Base-by-base conservation (phyloP, 371 early-diverging fungal species). In the Syncephalastrum racemosum region DNA sequence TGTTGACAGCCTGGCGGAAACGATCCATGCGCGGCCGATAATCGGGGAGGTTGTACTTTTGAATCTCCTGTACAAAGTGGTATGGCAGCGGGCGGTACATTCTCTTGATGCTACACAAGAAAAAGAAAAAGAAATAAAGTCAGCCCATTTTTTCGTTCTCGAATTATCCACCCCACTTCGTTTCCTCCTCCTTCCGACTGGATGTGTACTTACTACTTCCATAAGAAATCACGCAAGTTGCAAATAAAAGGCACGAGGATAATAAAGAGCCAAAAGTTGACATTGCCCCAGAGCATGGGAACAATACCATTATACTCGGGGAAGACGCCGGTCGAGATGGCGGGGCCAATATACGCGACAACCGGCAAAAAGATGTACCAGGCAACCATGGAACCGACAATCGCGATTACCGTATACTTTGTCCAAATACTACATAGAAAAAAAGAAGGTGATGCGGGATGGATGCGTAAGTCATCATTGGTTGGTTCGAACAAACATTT, bases 11-110 rank as follows among this genome's bases (percentile, higher is more conserved):
- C 73, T 94, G 95, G 47, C 92, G 85, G 90, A 98, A 98, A 54
- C 93, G 84, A 68, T 97, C 96, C 94, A 94, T 92, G 27, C 96
- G 81, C 20, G 98, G 97, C 45, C 96, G 85, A 68, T 94, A 93
- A 65, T 97, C 98, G 14, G 96, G 97, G 45, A 97, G 90, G 77
- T 96, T 94, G 84, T 85, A 92, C 72, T 97, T 96, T 73, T 96
- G 95, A 52, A 98, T 96, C 73, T 98, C 98, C 74, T 98, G 98
- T 45, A 96, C 89, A 62, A 91, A 91, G 72, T 98, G 98, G 73
- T 96, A 96, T 13, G 88, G 81, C 53, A 81, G 60, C n/a, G 90
- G 80, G 58, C 84, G 65, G 66, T 90, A 92, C 81, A 88, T 90
- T 36, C 94, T 85, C 68, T 94, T 90, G 56, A 72, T 66, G 64